Percentiles rank a stretch among this genome's conserved stretches.
Conservation (phyloP, 306 rosid species). For the Fragaria vesca region DNA sequence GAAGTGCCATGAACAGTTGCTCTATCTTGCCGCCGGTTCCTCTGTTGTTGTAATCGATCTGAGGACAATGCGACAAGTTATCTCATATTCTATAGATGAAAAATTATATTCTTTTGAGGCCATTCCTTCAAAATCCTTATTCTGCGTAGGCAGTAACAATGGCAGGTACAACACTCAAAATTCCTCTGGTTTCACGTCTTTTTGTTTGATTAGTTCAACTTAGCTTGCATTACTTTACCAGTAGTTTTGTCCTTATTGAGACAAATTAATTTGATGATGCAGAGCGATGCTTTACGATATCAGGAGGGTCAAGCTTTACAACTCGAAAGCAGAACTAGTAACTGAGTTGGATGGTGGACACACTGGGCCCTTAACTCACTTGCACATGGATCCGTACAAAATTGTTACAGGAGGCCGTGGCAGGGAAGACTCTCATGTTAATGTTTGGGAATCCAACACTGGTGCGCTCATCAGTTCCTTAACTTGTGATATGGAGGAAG, state of each 20-base stretch:
- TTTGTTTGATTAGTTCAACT: not conserved
- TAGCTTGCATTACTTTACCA: not conserved
- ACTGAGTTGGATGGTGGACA: slow-evolving; percentile 78
- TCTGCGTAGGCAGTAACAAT: slow-evolving; percentile 64
- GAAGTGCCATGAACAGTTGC: slow-evolving; percentile 73
- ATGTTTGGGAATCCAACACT: slow-evolving; percentile 62
- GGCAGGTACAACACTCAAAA: slow-evolving; percentile 47
- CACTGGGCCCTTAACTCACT: slow-evolving; percentile 43
- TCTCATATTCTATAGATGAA: slow-evolving; percentile 50
- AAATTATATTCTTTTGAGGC: slow-evolving; percentile 60
- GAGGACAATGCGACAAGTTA: slow-evolving; percentile 75
- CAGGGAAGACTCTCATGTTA: slow-evolving; percentile 25
- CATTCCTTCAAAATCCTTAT: slow-evolving; percentile 60
- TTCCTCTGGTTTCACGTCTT: not conserved
- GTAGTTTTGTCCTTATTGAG: slow-evolving; percentile 9
- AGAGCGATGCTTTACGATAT: slow-evolving; percentile 87
- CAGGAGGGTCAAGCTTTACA: slow-evolving; percentile 51
- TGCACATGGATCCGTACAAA: slow-evolving; percentile 75
- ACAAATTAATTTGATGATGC: slow-evolving; percentile 30
- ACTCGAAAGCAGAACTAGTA: slow-evolving; percentile 41
- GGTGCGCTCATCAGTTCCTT: slow-evolving; percentile 52
- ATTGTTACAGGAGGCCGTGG: slow-evolving; percentile 68
- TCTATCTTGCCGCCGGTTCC: slow-evolving; percentile 70
- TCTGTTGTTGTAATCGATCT: slow-evolving; percentile 65
- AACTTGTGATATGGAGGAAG: slow-evolving; percentile 21